Evolutionary conservation across 148 eudicot species (phyloP), one percentile per base, ranked within the genome.

Genomic region (Camellia sinensis): DNA sequence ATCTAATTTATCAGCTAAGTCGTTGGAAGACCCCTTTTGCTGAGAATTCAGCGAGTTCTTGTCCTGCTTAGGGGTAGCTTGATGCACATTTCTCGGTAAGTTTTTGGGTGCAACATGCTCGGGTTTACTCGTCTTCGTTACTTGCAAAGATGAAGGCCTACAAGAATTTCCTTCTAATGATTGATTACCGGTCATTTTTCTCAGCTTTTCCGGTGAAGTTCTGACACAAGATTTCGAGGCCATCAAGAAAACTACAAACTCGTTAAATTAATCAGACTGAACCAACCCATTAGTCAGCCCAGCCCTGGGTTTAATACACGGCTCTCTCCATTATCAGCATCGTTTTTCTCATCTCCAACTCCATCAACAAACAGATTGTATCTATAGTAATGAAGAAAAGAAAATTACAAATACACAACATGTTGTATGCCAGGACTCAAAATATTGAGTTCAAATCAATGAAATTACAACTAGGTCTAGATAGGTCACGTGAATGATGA

Each of bases 141-240:
- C 78, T 59, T 80, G 83, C 46, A 67, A 57, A 71, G 86, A 79
- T 70, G 82, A 37, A 7, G 81, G 85, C 54, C 81, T 81, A n/a
- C 76, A 71, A n/a, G 79, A 75, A 73, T 67, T 81, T 56, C 82
- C 85, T 83, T 88, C 87, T 60, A 74, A 40, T 74, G 75, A 57
- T 78, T 80, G 85, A 74, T 80, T 67, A 78, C 79, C 81, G 11
- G 67, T 61, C 3, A n/a, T 71, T 82, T 82, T 88, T 71, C 83
- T 74, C 44, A 53, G 69, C 56, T 82, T 83, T 53, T 87, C 88
- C 2, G 89, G 88, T 40, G 91, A 81, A 70, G 83, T 68, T 82
- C 83, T 84, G 67, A 40, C 67, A 78, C 83, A 65, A 60, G 89
- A 75, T 71, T 88, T 90, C 8, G 90, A 84, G 74, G 92, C 89